Base-by-base conservation (phyloP, 192 early-diverging fungal genomes). In the Pecoramyces ruminantium region DNA sequence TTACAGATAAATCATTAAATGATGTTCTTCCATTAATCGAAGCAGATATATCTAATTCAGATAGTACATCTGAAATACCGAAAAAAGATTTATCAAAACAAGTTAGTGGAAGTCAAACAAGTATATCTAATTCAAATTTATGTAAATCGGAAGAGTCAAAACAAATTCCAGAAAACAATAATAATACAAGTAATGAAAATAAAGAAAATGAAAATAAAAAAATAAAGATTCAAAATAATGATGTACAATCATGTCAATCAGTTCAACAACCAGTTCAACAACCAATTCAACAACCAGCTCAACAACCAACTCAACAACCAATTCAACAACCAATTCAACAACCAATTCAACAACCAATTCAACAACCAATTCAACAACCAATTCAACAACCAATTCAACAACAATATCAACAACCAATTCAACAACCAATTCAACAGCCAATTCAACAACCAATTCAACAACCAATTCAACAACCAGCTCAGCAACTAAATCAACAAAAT, bases 1-100 rank as follows among this genome's bases (percentile, higher is more conserved):
- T 86, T 58, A 85, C 88, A 13, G 88, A 87, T 67, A 80, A 84
- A 29, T 80, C 84, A 16, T 82, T 89, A 29, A 89, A 88, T 13
- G 86, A 87, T 29, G 87, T 88, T 78, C 51, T 86, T 78, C 82
- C 80, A 21, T 88, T 89, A 29, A 89, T 89, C 25, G 84, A 88
- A 21, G 80, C 79, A 17, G 82, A 39, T 17, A 79, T 27, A 16
- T 77, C 80, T 30, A 38, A 34, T 30, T 27, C 81, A 17, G 11
- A 67, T 34, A 28, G 78, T 27, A 29, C 77, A 21, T 30, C 81
- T 16, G 29, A 77, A 18, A 29, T 83, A 28, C 16, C 82, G 9
- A 40, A 67, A 51, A 51, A 17, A n/a, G 38, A 51, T 38, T 27
- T 79, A 29, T 21, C 79, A 42, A 15, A 80, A 29, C 12, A 77